Percentiles rank a stretch among this genome's conserved stretches.
phyloP scores from a whole-genome alignment of 306 rosid genomes.

The Luffa aegyptiaca region DNA sequence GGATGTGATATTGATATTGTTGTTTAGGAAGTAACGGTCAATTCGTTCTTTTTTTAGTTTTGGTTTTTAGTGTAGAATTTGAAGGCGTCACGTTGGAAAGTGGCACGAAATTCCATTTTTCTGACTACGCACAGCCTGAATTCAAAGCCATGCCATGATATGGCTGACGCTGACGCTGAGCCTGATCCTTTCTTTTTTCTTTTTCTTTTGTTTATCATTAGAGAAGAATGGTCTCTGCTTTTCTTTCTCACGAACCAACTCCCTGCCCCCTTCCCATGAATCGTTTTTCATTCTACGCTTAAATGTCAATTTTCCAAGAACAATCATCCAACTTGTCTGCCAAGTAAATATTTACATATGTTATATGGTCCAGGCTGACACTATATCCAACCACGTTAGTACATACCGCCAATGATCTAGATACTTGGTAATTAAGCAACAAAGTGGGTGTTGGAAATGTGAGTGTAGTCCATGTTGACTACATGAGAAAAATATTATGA shows the following conservation, averaged over 20 bases:
- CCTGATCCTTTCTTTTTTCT: background rate
- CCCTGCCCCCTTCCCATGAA: background rate
- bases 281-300: background rate
- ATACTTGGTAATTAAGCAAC: background rate
- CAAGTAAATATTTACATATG: background rate
- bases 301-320: background rate
- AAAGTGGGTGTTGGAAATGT: background rate
- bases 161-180: background rate
- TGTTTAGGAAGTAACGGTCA: background rate
- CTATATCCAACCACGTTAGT: too few species aligned
- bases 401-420: background rate
- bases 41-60: background rate
- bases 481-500: too few species aligned
- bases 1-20: background rate
- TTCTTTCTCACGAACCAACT: background rate
- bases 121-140: background rate
- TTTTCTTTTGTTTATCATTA: background rate
- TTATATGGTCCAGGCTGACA: background rate
- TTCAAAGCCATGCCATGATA: background rate
- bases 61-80: background rate
- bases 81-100: slow-evolving; percentile 1
- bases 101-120: background rate
- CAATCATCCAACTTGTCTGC: background rate
- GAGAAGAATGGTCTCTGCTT: background rate
- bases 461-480: too few species aligned